Conservation (phyloP, 129 eudicot genomes). For the Gnaphalium uliginosum region DNA sequence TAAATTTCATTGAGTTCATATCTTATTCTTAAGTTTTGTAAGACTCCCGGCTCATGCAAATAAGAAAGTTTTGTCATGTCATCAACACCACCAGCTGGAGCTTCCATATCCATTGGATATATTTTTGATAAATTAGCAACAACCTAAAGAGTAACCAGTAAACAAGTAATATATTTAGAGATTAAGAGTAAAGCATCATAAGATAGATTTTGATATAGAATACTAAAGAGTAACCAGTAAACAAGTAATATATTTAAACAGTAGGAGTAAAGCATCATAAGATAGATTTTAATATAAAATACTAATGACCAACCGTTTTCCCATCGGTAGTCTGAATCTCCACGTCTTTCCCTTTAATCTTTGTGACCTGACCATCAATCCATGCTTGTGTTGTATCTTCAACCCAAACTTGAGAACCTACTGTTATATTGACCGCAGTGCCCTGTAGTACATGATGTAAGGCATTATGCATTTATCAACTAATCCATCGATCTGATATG, state of each 20-base stretch:
- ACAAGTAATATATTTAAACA: not conserved
- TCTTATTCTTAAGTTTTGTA: constrained; percentile 76
- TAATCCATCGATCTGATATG: not conserved
- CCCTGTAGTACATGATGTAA: constrained; percentile 52
- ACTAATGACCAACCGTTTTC: constrained; percentile 52
- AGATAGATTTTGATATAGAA: not conserved
- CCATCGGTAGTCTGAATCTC: constrained; percentile 64
- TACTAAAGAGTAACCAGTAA: constrained; percentile 43
- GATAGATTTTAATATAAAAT: not conserved
- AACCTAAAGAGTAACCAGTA: constrained; percentile 49
- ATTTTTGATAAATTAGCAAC: constrained; percentile 71
- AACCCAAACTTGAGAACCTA: constrained; percentile 91
- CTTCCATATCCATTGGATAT: constrained; percentile 93
- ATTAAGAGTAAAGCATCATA: constrained; percentile 1
- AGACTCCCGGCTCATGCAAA: constrained; percentile 96
- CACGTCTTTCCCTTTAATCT: constrained; percentile 65
- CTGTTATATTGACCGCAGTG: constrained; percentile 77
- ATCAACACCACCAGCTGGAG: constrained; percentile 97
- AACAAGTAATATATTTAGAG: not conserved
- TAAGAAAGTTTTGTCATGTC: constrained; percentile 97
- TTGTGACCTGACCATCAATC: constrained; percentile 79
- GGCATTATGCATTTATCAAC: constrained; percentile 6
- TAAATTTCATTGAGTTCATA: constrained; percentile 97
- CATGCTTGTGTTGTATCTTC: constrained; percentile 78
- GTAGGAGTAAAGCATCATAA: not conserved